Evolutionary conservation across 192 early-diverging fungal species (phyloP).

Genomic region (Coemansia sp.): DNA sequence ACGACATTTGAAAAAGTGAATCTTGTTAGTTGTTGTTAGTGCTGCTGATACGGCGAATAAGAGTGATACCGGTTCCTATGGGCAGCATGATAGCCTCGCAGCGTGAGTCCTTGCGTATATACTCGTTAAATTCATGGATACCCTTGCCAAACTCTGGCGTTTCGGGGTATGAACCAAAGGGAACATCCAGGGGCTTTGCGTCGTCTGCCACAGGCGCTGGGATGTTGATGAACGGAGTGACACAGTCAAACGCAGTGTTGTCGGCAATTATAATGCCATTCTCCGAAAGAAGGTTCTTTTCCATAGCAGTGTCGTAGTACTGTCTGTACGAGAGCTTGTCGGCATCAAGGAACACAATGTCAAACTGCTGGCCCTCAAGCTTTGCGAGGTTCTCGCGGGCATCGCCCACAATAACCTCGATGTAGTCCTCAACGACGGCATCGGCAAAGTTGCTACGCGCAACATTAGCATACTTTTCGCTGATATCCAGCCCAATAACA

Average conservation of each 20-base stretch:
- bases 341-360: slow-evolving; percentile 70
- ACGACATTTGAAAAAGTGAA: not conserved
- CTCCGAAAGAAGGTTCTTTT: slow-evolving; percentile 59
- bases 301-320: slow-evolving; percentile 65
- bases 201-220: slow-evolving; percentile 15
- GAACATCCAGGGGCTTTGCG: slow-evolving; percentile 14
- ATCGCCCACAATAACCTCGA: slow-evolving; percentile 49
- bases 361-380: slow-evolving; percentile 56
- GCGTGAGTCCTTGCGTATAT: slow-evolving; percentile 61
- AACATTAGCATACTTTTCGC: slow-evolving; percentile 49
- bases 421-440: slow-evolving; percentile 32
- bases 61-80: slow-evolving; percentile 48
- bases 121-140: slow-evolving; percentile 63
- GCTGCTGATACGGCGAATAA: slow-evolving; percentile 9
- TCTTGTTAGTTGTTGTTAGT: not conserved
- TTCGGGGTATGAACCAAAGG: not conserved
- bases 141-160: slow-evolving; percentile 3
- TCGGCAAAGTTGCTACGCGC: slow-evolving; percentile 48
- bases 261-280: slow-evolving; percentile 67
- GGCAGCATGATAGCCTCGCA: slow-evolving; percentile 62
- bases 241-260: slow-evolving; percentile 54
- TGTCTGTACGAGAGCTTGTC: slow-evolving; percentile 67
- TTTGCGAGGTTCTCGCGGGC: slow-evolving; percentile 34
- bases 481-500: slow-evolving; percentile 60
- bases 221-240: slow-evolving; percentile 24